Evolutionary conservation across 208 protist genomes (phyloP).

Genomic region (Crithidia acanthocephali): DNA sequence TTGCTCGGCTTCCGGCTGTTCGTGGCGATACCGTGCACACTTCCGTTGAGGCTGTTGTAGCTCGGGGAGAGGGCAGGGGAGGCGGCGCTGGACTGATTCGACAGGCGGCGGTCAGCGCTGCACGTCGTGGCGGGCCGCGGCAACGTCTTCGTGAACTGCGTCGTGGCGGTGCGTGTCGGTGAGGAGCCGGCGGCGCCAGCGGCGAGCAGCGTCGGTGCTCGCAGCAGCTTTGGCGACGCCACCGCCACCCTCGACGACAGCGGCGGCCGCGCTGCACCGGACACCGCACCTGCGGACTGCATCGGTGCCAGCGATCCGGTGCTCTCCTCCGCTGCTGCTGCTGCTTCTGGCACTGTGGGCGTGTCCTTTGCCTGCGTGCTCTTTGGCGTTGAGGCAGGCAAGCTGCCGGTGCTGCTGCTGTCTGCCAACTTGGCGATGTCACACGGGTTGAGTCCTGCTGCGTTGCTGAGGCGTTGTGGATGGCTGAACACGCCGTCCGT

Average conservation of each 20-base stretch:
- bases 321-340: not conserved
- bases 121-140: conserved; percentile 17
- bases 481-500: not conserved
- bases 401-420: no score
- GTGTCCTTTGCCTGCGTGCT: not conserved
- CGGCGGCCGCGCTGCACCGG: not conserved
- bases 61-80: not conserved
- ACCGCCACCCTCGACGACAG: no score
- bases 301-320: not conserved
- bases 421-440: not conserved
- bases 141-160: not conserved
- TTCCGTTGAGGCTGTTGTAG: not conserved
- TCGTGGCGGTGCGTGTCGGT: not conserved
- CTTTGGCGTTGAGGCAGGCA: no score
- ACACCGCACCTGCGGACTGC: not conserved
- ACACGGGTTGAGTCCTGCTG: not conserved
- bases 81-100: not conserved
- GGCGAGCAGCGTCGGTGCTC: not conserved
- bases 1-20: not conserved
- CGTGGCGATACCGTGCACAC: not conserved
- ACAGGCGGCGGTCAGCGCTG: conserved; percentile 3
- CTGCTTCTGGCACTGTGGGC: no score
- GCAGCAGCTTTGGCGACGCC: not conserved
- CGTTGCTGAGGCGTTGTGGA: not conserved
- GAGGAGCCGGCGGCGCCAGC: not conserved